Conservation (phyloP, 73 alveolate species). For the Effrenium voratum region DNA sequence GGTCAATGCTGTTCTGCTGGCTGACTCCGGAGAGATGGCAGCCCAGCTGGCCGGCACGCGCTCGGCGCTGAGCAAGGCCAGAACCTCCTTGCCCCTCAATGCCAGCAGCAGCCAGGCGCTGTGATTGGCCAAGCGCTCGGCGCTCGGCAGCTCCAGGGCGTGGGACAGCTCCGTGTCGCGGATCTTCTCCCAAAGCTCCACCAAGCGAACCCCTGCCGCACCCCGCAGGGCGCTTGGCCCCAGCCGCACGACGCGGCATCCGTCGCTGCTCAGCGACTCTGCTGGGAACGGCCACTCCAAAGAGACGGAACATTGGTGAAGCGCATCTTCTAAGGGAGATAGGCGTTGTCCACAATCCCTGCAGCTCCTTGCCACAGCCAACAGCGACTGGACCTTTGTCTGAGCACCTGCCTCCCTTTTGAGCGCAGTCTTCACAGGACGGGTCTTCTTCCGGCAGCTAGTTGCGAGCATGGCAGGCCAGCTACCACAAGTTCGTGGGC, state of each 20-base stretch:
- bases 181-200: conserved; percentile 78
- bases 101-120: conserved; percentile 61
- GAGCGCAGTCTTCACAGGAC: background rate
- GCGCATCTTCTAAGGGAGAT: conserved; percentile 51
- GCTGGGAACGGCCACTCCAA: conserved; percentile 46
- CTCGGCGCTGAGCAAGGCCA: conserved; percentile 78
- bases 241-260: conserved; percentile 65
- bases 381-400: conserved; percentile 18
- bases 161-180: conserved; percentile 42
- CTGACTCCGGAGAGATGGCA: background rate
- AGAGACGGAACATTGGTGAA: conserved; percentile 37
- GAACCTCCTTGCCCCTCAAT: conserved; percentile 57
- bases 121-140: conserved; percentile 36
- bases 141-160: conserved; percentile 39
- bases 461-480: conserved; percentile 63
- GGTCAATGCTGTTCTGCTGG: background rate
- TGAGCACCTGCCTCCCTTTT: background rate
- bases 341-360: conserved; percentile 67
- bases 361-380: conserved; percentile 57
- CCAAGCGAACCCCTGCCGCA: background rate
- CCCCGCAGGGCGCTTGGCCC: conserved; percentile 42
- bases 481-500: too few relatives aligned
- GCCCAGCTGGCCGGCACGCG: background rate
- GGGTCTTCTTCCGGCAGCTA: conserved; percentile 18
- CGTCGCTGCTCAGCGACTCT: conserved; percentile 4